phyloP scores from a whole-genome alignment of 1,284 basidiomycete species.

The Coniferiporia weirii region DNA sequence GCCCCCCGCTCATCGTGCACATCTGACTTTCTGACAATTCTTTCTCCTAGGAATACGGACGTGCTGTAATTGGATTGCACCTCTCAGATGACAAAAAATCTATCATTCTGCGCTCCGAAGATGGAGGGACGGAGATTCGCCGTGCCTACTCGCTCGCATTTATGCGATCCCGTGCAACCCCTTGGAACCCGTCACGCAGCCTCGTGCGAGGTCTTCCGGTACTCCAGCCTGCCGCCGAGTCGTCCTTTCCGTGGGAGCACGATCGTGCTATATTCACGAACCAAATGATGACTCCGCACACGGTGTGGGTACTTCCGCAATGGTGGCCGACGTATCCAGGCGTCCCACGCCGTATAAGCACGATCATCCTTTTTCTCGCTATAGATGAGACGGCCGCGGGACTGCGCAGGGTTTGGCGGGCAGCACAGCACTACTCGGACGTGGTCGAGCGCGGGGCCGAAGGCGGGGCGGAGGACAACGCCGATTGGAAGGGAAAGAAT shows the following conservation, averaged over 20 bases:
- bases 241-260: slow-evolving; percentile 12
- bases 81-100: slow-evolving; percentile 11
- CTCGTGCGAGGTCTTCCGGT: not conserved
- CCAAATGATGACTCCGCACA: slow-evolving; percentile 7
- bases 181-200: slow-evolving; percentile 8
- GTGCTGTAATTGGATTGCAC: slow-evolving; percentile 14
- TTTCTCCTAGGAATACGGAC: slow-evolving; percentile 15
- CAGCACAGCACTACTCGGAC: slow-evolving; percentile 16
- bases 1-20: not conserved
- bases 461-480: not conserved
- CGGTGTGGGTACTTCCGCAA: slow-evolving; percentile 18
- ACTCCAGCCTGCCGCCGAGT: not conserved
- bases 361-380: slow-evolving; percentile 11
- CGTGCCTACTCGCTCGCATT: slow-evolving; percentile 9
- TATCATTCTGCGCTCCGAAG: slow-evolving; percentile 14
- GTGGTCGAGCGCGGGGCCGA: not conserved
- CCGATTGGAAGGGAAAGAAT: not conserved
- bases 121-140: slow-evolving; percentile 9
- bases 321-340: slow-evolving; percentile 19
- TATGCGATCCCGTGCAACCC: slow-evolving; percentile 1
- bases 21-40: not conserved
- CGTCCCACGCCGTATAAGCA: slow-evolving; percentile 11
- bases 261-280: slow-evolving; percentile 6
- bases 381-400: not conserved
- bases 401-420: slow-evolving; percentile 9